Evolutionary conservation across 306 rosid species (phyloP).

Genomic region (Cercis canadensis): DNA sequence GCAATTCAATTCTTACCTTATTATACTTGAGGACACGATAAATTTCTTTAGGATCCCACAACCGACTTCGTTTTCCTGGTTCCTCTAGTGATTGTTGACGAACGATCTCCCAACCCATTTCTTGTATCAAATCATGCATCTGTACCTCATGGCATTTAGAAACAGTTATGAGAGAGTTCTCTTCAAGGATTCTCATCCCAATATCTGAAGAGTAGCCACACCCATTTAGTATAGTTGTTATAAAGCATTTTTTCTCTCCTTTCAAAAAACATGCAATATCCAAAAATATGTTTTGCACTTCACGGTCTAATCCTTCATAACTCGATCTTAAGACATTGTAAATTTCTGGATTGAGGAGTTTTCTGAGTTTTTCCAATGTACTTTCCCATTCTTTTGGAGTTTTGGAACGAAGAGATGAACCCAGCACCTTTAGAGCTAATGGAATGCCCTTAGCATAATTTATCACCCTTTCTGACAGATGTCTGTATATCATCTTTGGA

Average conservation of each 20-base stretch:
- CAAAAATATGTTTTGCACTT: too few species aligned
- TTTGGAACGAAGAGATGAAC: too few species aligned
- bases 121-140: background rate
- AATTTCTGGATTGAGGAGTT: too few species aligned
- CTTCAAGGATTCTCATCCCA: background rate
- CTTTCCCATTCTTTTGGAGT: too few species aligned
- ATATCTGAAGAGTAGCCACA: too few species aligned
- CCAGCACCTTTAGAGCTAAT: too few species aligned
- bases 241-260: too few species aligned
- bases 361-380: too few species aligned
- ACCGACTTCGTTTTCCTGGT: background rate
- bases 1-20: background rate
- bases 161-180: background rate
- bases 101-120: background rate
- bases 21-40: background rate
- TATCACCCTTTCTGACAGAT: slow-evolving; percentile 4
- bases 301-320: too few species aligned
- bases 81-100: background rate
- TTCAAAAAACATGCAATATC: too few species aligned
- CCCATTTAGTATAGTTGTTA: too few species aligned
- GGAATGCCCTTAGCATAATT: slow-evolving; percentile 1
- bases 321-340: too few species aligned
- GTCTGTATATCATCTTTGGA: slow-evolving; percentile 2
- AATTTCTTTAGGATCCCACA: background rate
- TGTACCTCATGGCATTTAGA: background rate